These are phyloP conservation scores for Russula lepida DNA, from an alignment of 768 basidiomycete genomes.

Conservation along the genomic window DNA sequence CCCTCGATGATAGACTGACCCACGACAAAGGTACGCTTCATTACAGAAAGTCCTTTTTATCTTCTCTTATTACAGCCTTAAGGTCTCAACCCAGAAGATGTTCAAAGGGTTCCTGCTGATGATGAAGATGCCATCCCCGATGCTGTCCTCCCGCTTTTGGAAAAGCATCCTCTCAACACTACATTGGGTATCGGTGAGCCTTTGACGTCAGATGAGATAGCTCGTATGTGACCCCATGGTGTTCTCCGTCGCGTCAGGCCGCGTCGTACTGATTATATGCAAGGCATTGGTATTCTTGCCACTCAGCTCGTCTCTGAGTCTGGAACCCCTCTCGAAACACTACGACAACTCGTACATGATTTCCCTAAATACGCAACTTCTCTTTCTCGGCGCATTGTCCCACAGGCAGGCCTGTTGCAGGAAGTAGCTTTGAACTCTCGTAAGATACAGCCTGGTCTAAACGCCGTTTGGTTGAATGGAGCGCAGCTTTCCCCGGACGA, in stretches of 20 bases:
- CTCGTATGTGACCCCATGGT: constrained; percentile 9
- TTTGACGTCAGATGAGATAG: constrained; percentile 45
- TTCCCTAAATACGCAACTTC: constrained; percentile 81
- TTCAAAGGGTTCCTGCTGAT: neutral
- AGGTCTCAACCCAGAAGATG: constrained; percentile 10
- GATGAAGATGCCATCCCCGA: constrained; percentile 12
- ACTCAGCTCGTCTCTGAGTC: constrained; percentile 67
- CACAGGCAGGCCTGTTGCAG: constrained; percentile 40
- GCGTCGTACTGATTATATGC: constrained; percentile 31
- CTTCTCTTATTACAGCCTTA: neutral
- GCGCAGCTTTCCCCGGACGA: constrained; percentile 50
- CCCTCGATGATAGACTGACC: constrained; percentile 72
- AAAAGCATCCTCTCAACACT: constrained; percentile 28
- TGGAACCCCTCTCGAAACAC: constrained; percentile 39
- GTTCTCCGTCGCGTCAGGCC: constrained; percentile 22
- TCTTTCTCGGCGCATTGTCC: constrained; percentile 59
- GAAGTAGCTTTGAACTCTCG: constrained; percentile 54
- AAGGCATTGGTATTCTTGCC: constrained; percentile 65
- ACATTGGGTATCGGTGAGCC: constrained; percentile 38
- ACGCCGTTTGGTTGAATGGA: constrained; percentile 78
- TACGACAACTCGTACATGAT: constrained; percentile 71
- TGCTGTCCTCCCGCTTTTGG: constrained; percentile 18
- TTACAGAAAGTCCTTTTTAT: neutral
- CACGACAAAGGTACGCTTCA: constrained; percentile 23
- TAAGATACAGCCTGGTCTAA: constrained; percentile 44